phyloP scores from a whole-genome alignment of 345 rosid species.

The Cardamine resedifolia region DNA sequence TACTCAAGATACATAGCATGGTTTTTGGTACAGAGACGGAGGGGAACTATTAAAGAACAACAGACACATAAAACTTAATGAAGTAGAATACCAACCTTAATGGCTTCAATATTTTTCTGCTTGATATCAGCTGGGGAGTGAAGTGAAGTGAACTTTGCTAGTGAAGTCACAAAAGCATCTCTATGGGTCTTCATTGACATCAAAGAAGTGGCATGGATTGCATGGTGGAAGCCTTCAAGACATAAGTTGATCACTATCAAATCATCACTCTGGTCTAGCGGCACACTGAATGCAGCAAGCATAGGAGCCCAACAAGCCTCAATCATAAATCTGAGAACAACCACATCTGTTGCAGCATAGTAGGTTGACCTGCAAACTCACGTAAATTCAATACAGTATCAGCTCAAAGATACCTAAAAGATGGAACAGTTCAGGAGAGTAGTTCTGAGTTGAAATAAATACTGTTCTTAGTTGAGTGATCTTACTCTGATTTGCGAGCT shows the following conservation, averaged over 20 bases:
- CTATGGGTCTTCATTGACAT: constrained; percentile 94
- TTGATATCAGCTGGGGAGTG: constrained; percentile 91
- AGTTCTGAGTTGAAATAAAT: constrained; percentile 9
- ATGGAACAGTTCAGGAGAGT: constrained; percentile 16
- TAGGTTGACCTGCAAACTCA: constrained; percentile 60
- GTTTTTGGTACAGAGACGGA: constrained; percentile 2
- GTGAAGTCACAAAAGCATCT: constrained; percentile 90
- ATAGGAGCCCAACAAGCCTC: constrained; percentile 97
- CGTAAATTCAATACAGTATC: constrained; percentile 7
- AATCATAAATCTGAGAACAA: constrained; percentile 85
- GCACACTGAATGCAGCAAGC: constrained; percentile 91
- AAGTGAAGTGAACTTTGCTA: constrained; percentile 87
- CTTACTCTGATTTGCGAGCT: constrained; percentile 83
- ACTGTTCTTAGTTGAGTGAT: constrained; percentile 12
- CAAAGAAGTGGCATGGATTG: constrained; percentile 83
- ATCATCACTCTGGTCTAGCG: constrained; percentile 89
- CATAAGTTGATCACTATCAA: constrained; percentile 67
- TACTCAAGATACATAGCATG: constrained; percentile 21
- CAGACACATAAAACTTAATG: not conserved
- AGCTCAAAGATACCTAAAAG: constrained; percentile 13
- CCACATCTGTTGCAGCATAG: constrained; percentile 69
- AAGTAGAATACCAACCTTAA: constrained; percentile 56
- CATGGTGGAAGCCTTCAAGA: constrained; percentile 73
- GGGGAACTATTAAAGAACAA: not conserved
- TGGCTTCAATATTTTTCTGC: constrained; percentile 83